Evolutionary conservation across 75 land plant genomes (phyloP), one percentile per base, ranked within the genome.

Genomic region (Azolla pinnata): DNA sequence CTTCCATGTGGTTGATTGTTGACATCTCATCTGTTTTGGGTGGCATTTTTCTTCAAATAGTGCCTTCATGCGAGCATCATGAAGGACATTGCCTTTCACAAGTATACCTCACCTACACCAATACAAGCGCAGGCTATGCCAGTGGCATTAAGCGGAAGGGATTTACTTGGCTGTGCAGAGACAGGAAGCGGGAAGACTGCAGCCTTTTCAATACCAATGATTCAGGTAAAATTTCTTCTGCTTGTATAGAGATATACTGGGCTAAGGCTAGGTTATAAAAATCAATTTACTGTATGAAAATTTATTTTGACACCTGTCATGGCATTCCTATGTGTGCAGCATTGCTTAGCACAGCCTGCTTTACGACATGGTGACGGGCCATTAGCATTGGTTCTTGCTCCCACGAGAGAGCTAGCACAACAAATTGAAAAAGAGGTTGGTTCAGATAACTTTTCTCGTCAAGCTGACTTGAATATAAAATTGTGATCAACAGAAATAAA

Each of bases 111-210:
- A 17, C 88, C 88, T 24, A 81, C 85, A 21, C 70, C 85, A 33
- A 84, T 84, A 57, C 88, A 84, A 62, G 88, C 88, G 46, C 88
- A 84, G 45, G 88, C 88, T 19, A 75, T 81, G 76, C 88, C 88
- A 0, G 85, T 84, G 33, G 88, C 81, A 50, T 75, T 84, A 0
- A 67, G 79, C 57, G 85, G 85, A 31, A 67, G 85, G 48, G 88
- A 84, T 59, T 59, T 84, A 1, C 69, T 84, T 29, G 88, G 81
- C 29, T 84, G 88, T 67, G 88, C 88, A 24, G 88, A 84, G 67
- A 84, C 88, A 33, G 88, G 88, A 9, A 78, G 81, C 57, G 88
- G 88, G 7, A 84, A 84, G 70, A 84, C 88, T 34, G 88, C 88
- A 58, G 88, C 88, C 12, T 84, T 81, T 56, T 48, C 85, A 1